These are phyloP conservation scores for Pelagophyceae sp. DNA, from an alignment of 352 stramenopile genomes.

Conservation along the genomic window DNA sequence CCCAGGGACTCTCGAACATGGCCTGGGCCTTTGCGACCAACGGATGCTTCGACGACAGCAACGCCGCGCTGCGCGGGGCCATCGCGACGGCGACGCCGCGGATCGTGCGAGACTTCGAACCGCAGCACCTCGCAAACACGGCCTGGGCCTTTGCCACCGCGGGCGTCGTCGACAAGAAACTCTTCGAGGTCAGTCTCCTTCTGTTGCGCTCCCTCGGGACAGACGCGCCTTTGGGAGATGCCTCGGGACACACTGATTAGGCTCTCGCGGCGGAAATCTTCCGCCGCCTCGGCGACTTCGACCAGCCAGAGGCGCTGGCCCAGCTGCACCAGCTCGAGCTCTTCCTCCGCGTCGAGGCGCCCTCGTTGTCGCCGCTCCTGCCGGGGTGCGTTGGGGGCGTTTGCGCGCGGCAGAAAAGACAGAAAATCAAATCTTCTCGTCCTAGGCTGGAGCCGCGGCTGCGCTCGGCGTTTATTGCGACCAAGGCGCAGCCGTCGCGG, in stretches of 20 bases:
- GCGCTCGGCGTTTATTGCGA: not conserved
- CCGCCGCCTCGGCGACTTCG: not conserved
- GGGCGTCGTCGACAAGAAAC: not conserved
- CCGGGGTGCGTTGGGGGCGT: no score
- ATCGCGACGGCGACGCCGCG: constrained; percentile 17
- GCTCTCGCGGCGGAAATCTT: not conserved
- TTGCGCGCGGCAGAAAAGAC: no score
- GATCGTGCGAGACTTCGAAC: constrained; percentile 39
- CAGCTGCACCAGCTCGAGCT: not conserved
- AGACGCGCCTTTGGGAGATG: no score
- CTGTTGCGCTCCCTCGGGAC: no score
- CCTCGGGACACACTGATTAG: no score
- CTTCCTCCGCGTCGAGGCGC: not conserved
- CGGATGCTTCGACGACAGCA: not conserved
- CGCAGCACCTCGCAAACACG: constrained; percentile 41
- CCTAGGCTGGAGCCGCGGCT: no score
- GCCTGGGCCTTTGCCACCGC: constrained; percentile 13
- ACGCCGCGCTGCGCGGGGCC: not conserved
- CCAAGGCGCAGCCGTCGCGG: not conserved
- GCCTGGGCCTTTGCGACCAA: constrained; percentile 32
- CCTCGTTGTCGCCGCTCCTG: no score
- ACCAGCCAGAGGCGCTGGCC: not conserved
- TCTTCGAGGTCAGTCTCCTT: constrained; percentile 1
- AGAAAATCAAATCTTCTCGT: no score
- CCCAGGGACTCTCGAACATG: constrained; percentile 34